Evolutionary conservation across 2,329 filamentous ascomycete species (phyloP).

Genomic region (Talaromyces sp.): DNA sequence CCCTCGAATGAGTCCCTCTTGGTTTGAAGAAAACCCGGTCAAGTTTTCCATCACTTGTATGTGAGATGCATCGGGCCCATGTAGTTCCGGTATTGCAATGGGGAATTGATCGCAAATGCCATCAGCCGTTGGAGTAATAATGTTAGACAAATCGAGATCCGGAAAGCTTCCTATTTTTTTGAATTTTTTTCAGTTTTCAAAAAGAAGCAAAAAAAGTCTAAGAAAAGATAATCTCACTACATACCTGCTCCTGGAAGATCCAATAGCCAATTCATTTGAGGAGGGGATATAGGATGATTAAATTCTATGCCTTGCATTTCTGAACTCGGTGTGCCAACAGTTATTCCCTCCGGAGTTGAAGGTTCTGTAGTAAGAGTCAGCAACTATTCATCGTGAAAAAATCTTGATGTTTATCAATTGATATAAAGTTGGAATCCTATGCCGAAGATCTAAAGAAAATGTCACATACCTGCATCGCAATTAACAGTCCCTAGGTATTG

Average conservation of each 20-base stretch:
- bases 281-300: not conserved
- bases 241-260: not conserved
- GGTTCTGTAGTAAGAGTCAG: conserved; percentile 11
- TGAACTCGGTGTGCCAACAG: conserved; percentile 12
- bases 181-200: not conserved
- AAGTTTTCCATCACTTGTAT: not conserved
- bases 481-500: conserved; percentile 9
- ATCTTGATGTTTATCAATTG: too few relatives aligned
- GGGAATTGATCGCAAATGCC: not conserved
- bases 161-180: not conserved
- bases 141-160: not conserved
- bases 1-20: not conserved
- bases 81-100: not conserved
- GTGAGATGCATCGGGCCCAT: not conserved
- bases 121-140: not conserved
- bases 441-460: not conserved
- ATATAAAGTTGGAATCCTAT: too few relatives aligned
- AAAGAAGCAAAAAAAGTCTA: not conserved
- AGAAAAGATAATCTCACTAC: not conserved
- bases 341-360: conserved; percentile 15
- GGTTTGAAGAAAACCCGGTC: not conserved
- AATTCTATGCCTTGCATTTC: conserved; percentile 5
- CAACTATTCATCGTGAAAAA: not conserved
- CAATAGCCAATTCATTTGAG: not conserved
- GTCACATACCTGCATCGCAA: conserved; percentile 10